phyloP scores from a whole-genome alignment of 768 basidiomycete genomes.

The Pleurotus tuber-regium region DNA sequence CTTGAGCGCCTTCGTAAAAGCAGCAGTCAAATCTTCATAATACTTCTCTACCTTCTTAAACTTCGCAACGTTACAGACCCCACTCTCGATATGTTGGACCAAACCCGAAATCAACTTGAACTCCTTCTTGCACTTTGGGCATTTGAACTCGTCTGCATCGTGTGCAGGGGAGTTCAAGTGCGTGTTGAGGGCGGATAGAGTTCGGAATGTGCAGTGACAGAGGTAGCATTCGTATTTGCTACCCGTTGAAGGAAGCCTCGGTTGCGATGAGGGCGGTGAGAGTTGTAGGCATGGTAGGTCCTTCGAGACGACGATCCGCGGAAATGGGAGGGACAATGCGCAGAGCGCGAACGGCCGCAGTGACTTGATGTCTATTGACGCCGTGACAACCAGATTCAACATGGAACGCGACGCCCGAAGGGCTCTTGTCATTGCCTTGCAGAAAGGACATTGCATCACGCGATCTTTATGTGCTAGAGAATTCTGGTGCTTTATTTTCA shows the following conservation, averaged over 20 bases:
- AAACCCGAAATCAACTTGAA: constrained; percentile 38
- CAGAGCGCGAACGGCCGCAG: constrained; percentile 27
- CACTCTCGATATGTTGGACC: constrained; percentile 44
- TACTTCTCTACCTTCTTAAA: constrained; percentile 26
- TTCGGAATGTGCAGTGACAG: constrained; percentile 31
- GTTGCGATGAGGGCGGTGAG: constrained; percentile 27
- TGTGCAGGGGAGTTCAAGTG: constrained; percentile 37
- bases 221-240: constrained; percentile 40
- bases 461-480: constrained; percentile 25
- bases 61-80: constrained; percentile 32
- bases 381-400: constrained; percentile 39
- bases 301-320: constrained; percentile 26
- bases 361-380: constrained; percentile 36
- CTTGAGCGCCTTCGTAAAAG: constrained; percentile 24
- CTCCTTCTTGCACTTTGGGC: constrained; percentile 36
- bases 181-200: constrained; percentile 28
- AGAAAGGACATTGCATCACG: constrained; percentile 30
- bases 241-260: constrained; percentile 36
- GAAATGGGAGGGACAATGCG: constrained; percentile 34
- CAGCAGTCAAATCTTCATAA: constrained; percentile 25
- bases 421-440: constrained; percentile 26
- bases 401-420: constrained; percentile 36
- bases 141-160: constrained; percentile 38
- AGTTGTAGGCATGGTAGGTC: constrained; percentile 12
- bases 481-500: constrained; percentile 21